Conservation (phyloP, 139 green algal genomes). For the Chlamydomonas schloesseri region DNA sequence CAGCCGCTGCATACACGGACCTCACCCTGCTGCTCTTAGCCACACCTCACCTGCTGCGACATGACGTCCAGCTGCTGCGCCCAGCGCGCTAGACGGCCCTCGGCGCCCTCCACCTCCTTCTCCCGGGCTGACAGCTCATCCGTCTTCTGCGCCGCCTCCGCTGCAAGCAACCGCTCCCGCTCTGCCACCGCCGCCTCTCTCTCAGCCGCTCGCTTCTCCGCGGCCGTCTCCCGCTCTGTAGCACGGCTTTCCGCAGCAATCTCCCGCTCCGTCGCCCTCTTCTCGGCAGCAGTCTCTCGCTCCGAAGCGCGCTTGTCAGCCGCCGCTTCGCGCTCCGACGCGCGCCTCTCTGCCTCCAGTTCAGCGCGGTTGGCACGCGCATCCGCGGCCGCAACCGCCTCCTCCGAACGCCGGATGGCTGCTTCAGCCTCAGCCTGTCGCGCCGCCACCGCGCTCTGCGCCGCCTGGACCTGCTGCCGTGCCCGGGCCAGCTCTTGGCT, state of each 20-base stretch:
- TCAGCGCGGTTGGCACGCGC: background rate
- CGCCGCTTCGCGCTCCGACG: background rate
- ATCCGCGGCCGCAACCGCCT: background rate
- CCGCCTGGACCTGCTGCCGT: slow-evolving; percentile 1
- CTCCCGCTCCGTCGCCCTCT: background rate
- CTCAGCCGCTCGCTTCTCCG: background rate
- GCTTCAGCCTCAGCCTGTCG: background rate
- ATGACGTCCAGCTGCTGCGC: background rate
- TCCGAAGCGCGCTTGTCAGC: background rate
- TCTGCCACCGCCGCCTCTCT: background rate
- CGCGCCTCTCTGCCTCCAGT: background rate
- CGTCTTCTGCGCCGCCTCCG: background rate
- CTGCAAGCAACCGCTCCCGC: background rate
- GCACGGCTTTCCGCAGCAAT: background rate
- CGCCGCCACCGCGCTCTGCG: background rate
- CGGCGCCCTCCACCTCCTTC: background rate
- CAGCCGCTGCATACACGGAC: too few relatives aligned
- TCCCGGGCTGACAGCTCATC: background rate
- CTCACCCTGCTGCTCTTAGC: too few relatives aligned
- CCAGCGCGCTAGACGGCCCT: slow-evolving; percentile 18
- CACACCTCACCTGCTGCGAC: background rate
- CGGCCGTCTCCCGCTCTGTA: background rate
- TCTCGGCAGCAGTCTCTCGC: background rate
- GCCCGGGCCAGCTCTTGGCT: background rate
- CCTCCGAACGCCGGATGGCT: background rate